Conservation (phyloP, 345 rosid genomes). For the Acer saccharum region DNA sequence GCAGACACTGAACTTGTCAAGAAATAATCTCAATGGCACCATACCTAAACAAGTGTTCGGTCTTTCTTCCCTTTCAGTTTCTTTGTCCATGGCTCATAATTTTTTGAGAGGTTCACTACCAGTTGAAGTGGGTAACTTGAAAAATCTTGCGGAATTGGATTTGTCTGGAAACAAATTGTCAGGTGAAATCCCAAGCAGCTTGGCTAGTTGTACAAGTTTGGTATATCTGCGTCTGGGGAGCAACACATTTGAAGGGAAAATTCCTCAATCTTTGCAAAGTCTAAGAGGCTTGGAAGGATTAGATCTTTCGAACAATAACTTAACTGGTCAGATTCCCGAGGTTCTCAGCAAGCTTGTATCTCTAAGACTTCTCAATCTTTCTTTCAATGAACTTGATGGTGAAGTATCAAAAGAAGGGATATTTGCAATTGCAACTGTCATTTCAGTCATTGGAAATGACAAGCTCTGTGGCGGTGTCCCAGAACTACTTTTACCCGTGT, state of each 20-base stretch:
- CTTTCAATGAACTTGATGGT: background rate
- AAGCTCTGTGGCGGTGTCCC: constrained; percentile 15
- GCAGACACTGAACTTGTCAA: background rate
- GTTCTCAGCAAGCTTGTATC: too few relatives aligned
- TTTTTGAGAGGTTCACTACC: constrained; percentile 1
- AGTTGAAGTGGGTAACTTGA: constrained; percentile 7
- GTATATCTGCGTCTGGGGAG: background rate
- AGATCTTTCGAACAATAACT: background rate
- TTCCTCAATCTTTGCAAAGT: background rate
- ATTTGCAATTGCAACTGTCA: background rate
- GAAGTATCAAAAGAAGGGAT: background rate
- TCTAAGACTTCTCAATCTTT: background rate
- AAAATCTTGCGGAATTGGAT: background rate
- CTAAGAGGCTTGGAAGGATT: background rate
- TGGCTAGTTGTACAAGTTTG: background rate
- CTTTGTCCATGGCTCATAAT: constrained; percentile 6
- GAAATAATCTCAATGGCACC: constrained; percentile 12
- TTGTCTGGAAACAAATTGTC: constrained; percentile 3
- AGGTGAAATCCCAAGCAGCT: constrained; percentile 10
- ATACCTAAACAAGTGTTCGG: constrained; percentile 4
- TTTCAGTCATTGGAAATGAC: background rate
- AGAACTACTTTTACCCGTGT: background rate
- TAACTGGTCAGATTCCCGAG: background rate
- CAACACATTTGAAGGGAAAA: constrained; percentile 2
- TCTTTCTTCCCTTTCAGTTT: constrained; percentile 5